A percentile compares a stretch with the other conserved stretches of the same genome.
Evolutionary conservation across 148 eudicot genomes (phyloP).

Genomic region (Spergularia marina): DNA sequence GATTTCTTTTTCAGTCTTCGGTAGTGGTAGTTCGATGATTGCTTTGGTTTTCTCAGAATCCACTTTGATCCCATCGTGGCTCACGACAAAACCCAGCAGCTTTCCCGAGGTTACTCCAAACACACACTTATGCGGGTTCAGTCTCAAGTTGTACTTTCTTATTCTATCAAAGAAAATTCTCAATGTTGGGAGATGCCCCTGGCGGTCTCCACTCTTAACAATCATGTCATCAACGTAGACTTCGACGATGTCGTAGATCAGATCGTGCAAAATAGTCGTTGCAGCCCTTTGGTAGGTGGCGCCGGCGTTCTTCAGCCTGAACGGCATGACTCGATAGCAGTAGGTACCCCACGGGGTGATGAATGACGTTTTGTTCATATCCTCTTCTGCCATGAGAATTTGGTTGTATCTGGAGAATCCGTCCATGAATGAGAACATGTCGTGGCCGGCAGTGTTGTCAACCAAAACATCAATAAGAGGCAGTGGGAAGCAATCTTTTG

Average conservation of each 20-base stretch:
- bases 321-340: too few relatives aligned
- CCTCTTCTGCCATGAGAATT: slow-evolving; percentile 2
- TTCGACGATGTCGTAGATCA: background rate
- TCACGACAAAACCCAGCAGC: background rate
- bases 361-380: background rate
- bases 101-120: background rate
- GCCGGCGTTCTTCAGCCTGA: too few relatives aligned
- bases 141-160: background rate
- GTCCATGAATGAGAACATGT: too few relatives aligned
- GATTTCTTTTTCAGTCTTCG: background rate
- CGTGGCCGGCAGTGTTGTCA: background rate
- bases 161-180: background rate
- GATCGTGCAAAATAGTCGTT: background rate
- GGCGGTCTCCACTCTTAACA: background rate
- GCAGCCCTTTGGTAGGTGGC: background rate
- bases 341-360: too few relatives aligned
- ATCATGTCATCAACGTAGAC: background rate
- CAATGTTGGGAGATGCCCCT: background rate
- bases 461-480: background rate
- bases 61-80: background rate
- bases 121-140: background rate
- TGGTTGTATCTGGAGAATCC: background rate
- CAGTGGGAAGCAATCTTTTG: background rate
- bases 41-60: background rate
- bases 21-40: background rate